Percentiles rank a stretch among this genome's conserved stretches.
Evolutionary conservation across 805 yeast genomes (phyloP).

Genomic region (Scheffersomyces stipitis): DNA sequence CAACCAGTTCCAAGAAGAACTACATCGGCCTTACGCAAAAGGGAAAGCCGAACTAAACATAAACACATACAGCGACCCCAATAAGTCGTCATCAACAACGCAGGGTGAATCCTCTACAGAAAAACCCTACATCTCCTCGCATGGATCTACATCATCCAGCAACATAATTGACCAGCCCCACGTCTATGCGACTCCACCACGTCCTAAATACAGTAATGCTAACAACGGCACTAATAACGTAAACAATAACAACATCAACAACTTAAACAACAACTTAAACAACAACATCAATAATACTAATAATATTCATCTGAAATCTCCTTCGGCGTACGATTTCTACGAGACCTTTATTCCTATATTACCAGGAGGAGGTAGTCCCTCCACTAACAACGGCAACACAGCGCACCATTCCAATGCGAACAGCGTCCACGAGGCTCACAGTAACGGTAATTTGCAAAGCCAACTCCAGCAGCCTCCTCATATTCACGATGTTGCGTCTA

Average conservation of each 20-base stretch:
- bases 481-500: slow-evolving; percentile 3
- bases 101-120: slow-evolving; percentile 3
- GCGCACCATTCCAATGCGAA: neutral
- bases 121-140: slow-evolving; percentile 6
- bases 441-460: neutral
- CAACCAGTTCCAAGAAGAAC: slow-evolving; percentile 35
- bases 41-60: neutral
- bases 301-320: slow-evolving; percentile 13
- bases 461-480: neutral
- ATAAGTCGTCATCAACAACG: slow-evolving; percentile 7
- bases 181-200: slow-evolving; percentile 1
- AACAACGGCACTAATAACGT: neutral
- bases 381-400: neutral
- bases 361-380: slow-evolving; percentile 10
- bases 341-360: slow-evolving; percentile 42
- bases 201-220: no score
- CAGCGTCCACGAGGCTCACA: no score
- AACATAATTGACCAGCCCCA: slow-evolving; percentile 6
- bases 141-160: slow-evolving; percentile 8
- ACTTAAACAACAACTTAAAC: no score
- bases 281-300: neutral
- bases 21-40: slow-evolving; percentile 23
- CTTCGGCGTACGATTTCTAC: slow-evolving; percentile 42
- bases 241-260: no score
- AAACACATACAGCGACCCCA: slow-evolving; percentile 7